Base-by-base conservation (phyloP, 2,329 filamentous ascomycete genomes). In the Fusarium scirpi region DNA sequence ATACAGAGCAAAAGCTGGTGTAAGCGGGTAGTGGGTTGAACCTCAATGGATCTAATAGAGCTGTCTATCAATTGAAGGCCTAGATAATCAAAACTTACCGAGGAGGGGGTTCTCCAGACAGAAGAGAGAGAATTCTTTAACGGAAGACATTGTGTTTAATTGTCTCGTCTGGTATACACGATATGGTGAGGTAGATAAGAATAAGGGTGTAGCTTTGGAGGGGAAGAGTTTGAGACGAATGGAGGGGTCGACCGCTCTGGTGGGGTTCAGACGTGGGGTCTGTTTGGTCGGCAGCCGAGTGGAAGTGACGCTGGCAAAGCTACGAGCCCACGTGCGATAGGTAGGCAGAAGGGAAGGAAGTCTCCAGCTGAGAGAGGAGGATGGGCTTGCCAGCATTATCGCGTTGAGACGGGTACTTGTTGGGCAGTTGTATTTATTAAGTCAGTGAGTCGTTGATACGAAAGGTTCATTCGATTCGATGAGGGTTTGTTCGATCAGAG, bases 61-160 rank as follows among this genome's bases (percentile, higher is more conserved):
- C 24, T 54, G n/a, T 46, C 25, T 51, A 29, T 53, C 29, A 11
- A 25, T 32, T n/a, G 41, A 41, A 53, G 49, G 15, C 24, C 27
- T n/a, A 11, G 40, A 22, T 20, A n/a, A 32, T n/a, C 11, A 40
- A 40, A 40, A 72, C 87, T 75, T 85, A 94, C 92, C 95, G 77
- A 99, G 92, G 77, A 99, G 91, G 82, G 96, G 96, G 84, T 99
- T 99, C 91, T 98, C 96, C 78, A 99, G 85, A 83, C 92, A 96
- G 79, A 98, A 88, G 78, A 99, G 92, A 82, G 93, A 87, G 85
- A 92, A 98, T 83, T 94, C 91, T 84, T 94, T 92, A 76, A 82
- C 80, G 75, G 90, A 82, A 79, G 92, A 87, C 93, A 97, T 97
- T 71, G 78, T 85, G 77, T 70, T 77, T 22, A 67, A 67, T 70